Conservation (phyloP, 2,329 filamentous ascomycete genomes). For the Helotiales sp. region DNA sequence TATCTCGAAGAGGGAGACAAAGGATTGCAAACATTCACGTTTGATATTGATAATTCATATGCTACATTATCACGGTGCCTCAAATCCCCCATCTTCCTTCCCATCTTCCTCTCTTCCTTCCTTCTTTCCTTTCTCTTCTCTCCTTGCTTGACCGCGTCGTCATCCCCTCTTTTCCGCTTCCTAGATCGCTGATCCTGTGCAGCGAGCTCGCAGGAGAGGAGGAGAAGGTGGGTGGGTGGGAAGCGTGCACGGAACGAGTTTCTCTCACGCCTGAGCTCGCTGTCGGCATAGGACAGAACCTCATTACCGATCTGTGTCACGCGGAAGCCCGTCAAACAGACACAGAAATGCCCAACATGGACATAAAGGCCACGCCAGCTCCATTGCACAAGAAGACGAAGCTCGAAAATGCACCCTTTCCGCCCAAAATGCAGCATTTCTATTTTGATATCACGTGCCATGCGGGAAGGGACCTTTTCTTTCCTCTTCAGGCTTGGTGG, state of each 20-base stretch:
- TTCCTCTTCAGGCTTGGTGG: not conserved
- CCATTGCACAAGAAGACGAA: not conserved
- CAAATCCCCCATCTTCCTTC: not conserved
- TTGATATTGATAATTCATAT: too few species aligned
- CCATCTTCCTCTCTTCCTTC: not conserved
- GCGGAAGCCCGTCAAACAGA: conserved; percentile 8
- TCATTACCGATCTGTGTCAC: conserved; percentile 9
- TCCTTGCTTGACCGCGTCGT: not conserved
- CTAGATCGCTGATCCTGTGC: conserved; percentile 9
- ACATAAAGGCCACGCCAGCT: not conserved
- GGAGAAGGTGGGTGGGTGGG: not conserved
- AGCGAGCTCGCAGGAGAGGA: not conserved
- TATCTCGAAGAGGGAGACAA: too few species aligned
- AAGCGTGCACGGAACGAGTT: conserved; percentile 4
- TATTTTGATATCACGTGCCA: conserved; percentile 16
- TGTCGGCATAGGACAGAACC: not conserved
- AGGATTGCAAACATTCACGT: too few species aligned
- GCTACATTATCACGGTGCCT: not conserved
- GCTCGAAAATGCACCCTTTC: not conserved
- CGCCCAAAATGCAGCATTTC: not conserved
- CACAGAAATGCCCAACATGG: not conserved
- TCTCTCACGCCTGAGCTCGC: not conserved
- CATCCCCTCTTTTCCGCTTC: conserved; percentile 1
- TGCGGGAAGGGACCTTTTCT: conserved; percentile 10
- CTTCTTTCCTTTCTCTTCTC: not conserved